These are phyloP conservation scores for Artomyces pyxidatus DNA, from an alignment of 768 basidiomycete species.

Conservation along the genomic window DNA sequence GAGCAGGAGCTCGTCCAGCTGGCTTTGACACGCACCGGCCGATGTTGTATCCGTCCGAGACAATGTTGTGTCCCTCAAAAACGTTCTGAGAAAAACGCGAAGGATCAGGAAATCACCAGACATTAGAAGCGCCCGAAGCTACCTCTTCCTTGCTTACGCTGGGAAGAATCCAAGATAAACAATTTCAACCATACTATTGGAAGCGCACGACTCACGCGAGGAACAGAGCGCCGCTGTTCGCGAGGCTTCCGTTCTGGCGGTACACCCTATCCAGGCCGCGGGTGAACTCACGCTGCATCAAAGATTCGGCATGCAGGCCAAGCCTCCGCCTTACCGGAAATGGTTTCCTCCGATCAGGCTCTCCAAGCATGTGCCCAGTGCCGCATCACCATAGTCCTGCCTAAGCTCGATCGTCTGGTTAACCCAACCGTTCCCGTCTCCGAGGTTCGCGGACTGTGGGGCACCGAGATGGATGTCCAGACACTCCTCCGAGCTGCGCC, in stretches of 20 bases:
- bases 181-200: neutral
- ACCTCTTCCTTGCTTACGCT: conserved; percentile 45
- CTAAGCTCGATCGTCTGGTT: conserved; percentile 38
- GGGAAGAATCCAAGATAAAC: neutral
- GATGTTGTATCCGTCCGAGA: conserved; percentile 41
- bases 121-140: neutral
- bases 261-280: conserved; percentile 39
- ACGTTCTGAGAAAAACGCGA: conserved; percentile 22
- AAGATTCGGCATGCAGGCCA: neutral
- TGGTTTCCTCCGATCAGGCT: conserved; percentile 39
- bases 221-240: conserved; percentile 45
- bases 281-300: neutral
- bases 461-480: conserved; percentile 27
- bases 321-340: conserved; percentile 35
- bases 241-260: conserved; percentile 51
- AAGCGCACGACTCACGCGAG: conserved; percentile 36
- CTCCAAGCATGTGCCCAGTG: conserved; percentile 37
- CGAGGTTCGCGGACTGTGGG: conserved; percentile 35
- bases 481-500: conserved; percentile 38
- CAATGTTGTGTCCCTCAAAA: conserved; percentile 31
- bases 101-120: neutral
- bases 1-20: no score
- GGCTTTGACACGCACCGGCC: conserved; percentile 28
- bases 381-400: conserved; percentile 29
- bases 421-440: conserved; percentile 38